Conservation (phyloP, 2,329 filamentous ascomycete genomes). For the Botrytis cinerea region DNA sequence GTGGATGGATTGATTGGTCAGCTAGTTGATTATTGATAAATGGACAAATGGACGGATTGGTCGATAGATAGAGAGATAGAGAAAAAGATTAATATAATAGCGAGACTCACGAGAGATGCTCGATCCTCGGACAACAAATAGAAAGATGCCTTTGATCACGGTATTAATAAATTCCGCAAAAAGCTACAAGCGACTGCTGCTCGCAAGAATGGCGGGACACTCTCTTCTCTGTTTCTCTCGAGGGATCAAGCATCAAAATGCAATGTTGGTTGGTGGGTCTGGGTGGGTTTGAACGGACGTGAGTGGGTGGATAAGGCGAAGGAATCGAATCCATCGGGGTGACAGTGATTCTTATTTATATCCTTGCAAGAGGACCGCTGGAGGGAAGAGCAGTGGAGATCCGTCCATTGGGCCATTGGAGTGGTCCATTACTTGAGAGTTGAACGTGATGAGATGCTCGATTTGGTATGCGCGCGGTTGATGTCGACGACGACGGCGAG, state of each 20-base stretch:
- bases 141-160: neutral
- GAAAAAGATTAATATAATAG: too few relatives aligned
- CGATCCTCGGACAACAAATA: too few relatives aligned
- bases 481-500: neutral
- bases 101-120: too few relatives aligned
- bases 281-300: neutral
- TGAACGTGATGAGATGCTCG: neutral
- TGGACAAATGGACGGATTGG: too few relatives aligned
- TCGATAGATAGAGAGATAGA: too few relatives aligned
- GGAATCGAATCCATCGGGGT: neutral
- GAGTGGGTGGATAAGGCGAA: slow-evolving; percentile 2
- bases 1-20: too few relatives aligned
- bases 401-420: neutral
- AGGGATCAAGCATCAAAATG: neutral
- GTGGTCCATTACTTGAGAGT: neutral
- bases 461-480: neutral
- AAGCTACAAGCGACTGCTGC: too few relatives aligned
- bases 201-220: neutral
- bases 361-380: neutral
- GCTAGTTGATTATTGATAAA: too few relatives aligned
- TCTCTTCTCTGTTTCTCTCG: neutral
- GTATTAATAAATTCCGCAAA: neutral
- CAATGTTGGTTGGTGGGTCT: neutral
- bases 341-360: neutral
- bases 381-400: neutral